These are phyloP conservation scores for Shiraia bambusicola DNA, from an alignment of 2,329 filamentous ascomycete genomes.

Conservation along the genomic window DNA sequence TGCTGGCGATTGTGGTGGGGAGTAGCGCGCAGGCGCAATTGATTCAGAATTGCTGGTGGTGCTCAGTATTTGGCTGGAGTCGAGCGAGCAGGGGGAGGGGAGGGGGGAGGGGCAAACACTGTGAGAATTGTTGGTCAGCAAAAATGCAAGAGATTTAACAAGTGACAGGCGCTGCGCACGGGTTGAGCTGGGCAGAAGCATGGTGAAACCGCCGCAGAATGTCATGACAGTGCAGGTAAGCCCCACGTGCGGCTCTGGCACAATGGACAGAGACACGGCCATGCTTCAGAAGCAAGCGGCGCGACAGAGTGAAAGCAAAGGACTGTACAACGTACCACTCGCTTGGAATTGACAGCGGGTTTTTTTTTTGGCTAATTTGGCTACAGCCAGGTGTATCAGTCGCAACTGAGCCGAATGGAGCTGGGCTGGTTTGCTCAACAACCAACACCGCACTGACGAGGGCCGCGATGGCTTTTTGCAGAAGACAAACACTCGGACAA, in stretches of 20 bases:
- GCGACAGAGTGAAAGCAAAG: not conserved
- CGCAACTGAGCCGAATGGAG: not conserved
- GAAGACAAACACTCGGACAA: too few species aligned
- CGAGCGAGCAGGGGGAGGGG: too few species aligned
- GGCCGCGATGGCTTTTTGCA: too few species aligned
- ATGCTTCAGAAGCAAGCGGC: not conserved
- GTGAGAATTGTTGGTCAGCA: conserved; percentile 23
- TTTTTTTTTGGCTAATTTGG: not conserved
- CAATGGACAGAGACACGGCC: conserved; percentile 7
- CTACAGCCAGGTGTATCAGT: not conserved
- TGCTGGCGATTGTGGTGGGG: conserved; percentile 26
- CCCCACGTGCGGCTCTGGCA: conserved; percentile 26
- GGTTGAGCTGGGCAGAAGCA: conserved; percentile 5
- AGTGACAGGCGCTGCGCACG: not conserved
- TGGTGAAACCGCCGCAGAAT: conserved; percentile 33
- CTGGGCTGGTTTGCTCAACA: not conserved
- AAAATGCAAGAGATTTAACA: conserved; percentile 7
- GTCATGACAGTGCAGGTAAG: conserved; percentile 23
- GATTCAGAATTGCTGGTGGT: conserved; percentile 12
- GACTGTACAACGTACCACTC: conserved; percentile 8
- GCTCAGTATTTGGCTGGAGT: too few species aligned
- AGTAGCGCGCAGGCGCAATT: conserved; percentile 22
- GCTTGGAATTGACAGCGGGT: not conserved
- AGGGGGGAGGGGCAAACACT: conserved; percentile 8
- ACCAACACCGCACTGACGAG: too few species aligned